phyloP scores from a whole-genome alignment of 2,329 filamentous ascomycete species.

The Coniochaeta hoffmannii region DNA sequence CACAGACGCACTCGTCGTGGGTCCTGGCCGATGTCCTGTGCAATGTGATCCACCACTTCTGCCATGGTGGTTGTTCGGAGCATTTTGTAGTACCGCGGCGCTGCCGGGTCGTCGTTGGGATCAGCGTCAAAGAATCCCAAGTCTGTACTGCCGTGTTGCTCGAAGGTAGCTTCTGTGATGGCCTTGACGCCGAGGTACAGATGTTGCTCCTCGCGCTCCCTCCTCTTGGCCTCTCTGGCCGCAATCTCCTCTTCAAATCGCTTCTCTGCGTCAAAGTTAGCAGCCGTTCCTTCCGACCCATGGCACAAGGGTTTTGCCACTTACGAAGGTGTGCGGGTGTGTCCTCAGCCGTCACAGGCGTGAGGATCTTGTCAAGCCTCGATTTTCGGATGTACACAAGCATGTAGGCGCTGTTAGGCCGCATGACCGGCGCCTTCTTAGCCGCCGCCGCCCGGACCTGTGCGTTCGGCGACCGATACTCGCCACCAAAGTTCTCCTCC shows the following conservation, averaged over 20 bases:
- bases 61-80: slow-evolving; percentile 68
- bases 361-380: slow-evolving; percentile 73
- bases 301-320: slow-evolving; percentile 17
- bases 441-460: slow-evolving; percentile 37
- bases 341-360: slow-evolving; percentile 66
- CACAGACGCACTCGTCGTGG: slow-evolving; percentile 71
- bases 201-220: slow-evolving; percentile 90
- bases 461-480: slow-evolving; percentile 53
- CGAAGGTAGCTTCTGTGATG: slow-evolving; percentile 76
- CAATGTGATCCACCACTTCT: slow-evolving; percentile 66
- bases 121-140: slow-evolving; percentile 61
- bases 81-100: slow-evolving; percentile 65
- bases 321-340: slow-evolving; percentile 75
- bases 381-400: slow-evolving; percentile 92
- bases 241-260: slow-evolving; percentile 77
- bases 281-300: slow-evolving; percentile 7
- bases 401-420: slow-evolving; percentile 91
- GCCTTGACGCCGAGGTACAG: slow-evolving; percentile 82
- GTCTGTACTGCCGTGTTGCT: slow-evolving; percentile 75
- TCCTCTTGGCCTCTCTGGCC: slow-evolving; percentile 66
- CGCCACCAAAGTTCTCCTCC: slow-evolving; percentile 94
- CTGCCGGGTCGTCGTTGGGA: slow-evolving; percentile 51
- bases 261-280: slow-evolving; percentile 39
- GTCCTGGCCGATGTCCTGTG: slow-evolving; percentile 60
- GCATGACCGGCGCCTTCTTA: slow-evolving; percentile 52